phyloP scores from a whole-genome alignment of 192 early-diverging fungal genomes.

The Mortierella antarctica region DNA sequence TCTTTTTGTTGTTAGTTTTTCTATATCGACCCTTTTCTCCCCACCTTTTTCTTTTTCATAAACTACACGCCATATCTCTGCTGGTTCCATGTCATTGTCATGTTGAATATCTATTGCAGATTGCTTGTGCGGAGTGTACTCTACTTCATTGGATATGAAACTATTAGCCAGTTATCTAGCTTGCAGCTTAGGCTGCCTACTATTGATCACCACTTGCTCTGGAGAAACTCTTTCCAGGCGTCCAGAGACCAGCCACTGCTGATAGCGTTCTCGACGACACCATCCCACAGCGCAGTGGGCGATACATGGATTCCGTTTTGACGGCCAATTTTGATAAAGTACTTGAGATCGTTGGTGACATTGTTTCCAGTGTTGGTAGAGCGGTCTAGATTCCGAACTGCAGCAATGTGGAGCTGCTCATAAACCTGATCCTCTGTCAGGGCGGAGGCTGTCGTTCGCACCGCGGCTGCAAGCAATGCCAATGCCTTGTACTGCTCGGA shows the following conservation, averaged over 20 bases:
- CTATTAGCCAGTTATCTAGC: neutral
- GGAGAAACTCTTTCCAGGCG: conserved; percentile 72
- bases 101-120: too few species aligned
- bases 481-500: conserved; percentile 63
- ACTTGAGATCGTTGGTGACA: conserved; percentile 76
- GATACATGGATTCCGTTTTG: conserved; percentile 82
- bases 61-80: too few species aligned
- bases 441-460: conserved; percentile 55
- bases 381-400: conserved; percentile 45
- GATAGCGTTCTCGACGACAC: conserved; percentile 69
- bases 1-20: too few species aligned
- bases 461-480: conserved; percentile 55
- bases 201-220: conserved; percentile 27
- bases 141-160: too few species aligned
- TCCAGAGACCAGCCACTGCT: conserved; percentile 76
- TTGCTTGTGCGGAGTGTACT: too few species aligned
- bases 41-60: too few species aligned
- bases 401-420: conserved; percentile 57
- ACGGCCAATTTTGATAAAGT: conserved; percentile 72
- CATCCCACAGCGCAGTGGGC: conserved; percentile 79
- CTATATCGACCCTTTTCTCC: too few species aligned
- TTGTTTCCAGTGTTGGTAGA: conserved; percentile 74
- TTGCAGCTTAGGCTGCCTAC: neutral
- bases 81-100: too few species aligned
- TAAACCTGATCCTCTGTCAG: conserved; percentile 45